A percentile compares a stretch with the other conserved stretches of the same genome.
Evolutionary conservation across 192 early-diverging fungal species (phyloP).

Genomic region (Umbelopsis isabellina): DNA sequence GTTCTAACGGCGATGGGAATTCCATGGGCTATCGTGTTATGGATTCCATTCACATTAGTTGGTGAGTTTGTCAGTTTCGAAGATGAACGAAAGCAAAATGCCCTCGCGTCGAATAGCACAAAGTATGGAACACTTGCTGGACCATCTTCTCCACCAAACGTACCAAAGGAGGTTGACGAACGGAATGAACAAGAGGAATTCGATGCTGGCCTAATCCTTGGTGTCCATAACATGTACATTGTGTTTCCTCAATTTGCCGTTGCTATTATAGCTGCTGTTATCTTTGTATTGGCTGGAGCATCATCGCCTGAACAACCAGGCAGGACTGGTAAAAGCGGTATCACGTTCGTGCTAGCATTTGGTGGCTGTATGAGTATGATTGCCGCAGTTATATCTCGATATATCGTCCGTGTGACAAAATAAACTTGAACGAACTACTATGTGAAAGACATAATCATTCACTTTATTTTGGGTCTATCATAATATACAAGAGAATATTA

Average conservation of each 20-base stretch:
- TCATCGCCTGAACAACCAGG: slow-evolving; percentile 22
- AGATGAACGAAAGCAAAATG: slow-evolving; percentile 39
- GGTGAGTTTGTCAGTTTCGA: slow-evolving; percentile 71
- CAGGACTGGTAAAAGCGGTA: slow-evolving; percentile 29
- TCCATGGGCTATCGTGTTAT: slow-evolving; percentile 86
- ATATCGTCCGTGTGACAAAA: slow-evolving; percentile 37
- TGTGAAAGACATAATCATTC: too few species aligned
- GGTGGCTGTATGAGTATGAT: slow-evolving; percentile 73
- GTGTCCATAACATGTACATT: slow-evolving; percentile 95
- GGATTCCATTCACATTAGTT: slow-evolving; percentile 92
- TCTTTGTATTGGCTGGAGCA: slow-evolving; percentile 62
- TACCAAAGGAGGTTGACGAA: slow-evolving; percentile 1
- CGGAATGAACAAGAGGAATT: slow-evolving; percentile 37
- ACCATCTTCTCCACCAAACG: background rate
- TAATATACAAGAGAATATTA: background rate
- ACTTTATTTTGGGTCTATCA: too few species aligned
- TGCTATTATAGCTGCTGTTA: slow-evolving; percentile 67
- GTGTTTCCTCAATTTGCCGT: slow-evolving; percentile 91
- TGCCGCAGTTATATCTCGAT: slow-evolving; percentile 61
- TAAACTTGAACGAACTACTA: background rate
- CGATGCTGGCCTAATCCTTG: slow-evolving; percentile 77
- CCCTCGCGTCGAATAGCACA: too few species aligned
- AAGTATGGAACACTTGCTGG: background rate
- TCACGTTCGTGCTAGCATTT: slow-evolving; percentile 71
- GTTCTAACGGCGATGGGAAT: slow-evolving; percentile 81